A percentile compares a stretch with the other conserved stretches of the same genome.
Conservation (phyloP, 495 filamentous ascomycete species). For the Talaromyces adpressus region DNA sequence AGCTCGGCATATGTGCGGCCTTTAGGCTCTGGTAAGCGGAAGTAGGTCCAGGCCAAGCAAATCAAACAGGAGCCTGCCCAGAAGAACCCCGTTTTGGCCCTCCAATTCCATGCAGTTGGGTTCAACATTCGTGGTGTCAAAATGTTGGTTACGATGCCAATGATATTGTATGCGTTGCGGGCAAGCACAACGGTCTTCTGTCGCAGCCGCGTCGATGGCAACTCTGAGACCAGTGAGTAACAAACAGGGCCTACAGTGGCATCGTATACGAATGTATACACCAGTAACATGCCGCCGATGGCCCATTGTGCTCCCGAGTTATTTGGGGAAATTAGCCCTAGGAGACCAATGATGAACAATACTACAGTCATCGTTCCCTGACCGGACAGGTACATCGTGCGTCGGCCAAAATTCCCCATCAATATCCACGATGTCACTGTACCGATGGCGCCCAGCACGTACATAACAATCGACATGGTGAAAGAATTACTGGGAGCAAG, state of each 20-base stretch:
- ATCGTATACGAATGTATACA: conserved; percentile 53
- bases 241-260: conserved; percentile 52
- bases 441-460: conserved; percentile 21
- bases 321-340: conserved; percentile 38
- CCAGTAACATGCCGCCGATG: conserved; percentile 43
- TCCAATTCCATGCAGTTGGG: conserved; percentile 53
- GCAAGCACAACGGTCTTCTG: conserved; percentile 57
- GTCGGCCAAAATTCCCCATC: conserved; percentile 37
- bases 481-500: conserved; percentile 34
- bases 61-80: conserved; percentile 48
- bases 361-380: conserved; percentile 39
- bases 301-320: conserved; percentile 35
- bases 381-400: conserved; percentile 45
- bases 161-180: conserved; percentile 49
- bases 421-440: conserved; percentile 21
- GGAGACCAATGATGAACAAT: conserved; percentile 51
- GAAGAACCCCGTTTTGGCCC: conserved; percentile 62
- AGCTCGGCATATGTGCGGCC: conserved; percentile 55
- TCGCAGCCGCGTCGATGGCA: conserved; percentile 49
- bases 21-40: conserved; percentile 54
- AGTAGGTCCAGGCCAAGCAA: conserved; percentile 37
- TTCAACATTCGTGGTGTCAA: conserved; percentile 63
- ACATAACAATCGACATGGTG: conserved; percentile 20
- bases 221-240: conserved; percentile 56
- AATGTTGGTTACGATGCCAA: conserved; percentile 57